A percentile compares a stretch with the other conserved stretches of the same genome.
These are phyloP conservation scores for Aquilaria yunnanensis DNA, from an alignment of 345 rosid species.

Conservation along the genomic window DNA sequence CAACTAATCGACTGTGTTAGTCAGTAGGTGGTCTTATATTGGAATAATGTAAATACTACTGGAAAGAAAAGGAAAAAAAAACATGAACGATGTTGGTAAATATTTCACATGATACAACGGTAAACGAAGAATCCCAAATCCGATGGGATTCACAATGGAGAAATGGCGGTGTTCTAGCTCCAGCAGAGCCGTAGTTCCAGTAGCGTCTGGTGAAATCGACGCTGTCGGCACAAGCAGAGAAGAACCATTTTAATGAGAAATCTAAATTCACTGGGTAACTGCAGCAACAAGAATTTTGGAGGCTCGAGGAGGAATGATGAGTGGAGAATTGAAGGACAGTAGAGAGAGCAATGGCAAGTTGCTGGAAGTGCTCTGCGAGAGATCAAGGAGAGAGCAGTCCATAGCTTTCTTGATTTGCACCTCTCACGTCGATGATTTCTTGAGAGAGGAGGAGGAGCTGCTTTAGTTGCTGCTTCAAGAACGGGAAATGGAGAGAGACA, in stretches of 20 bases:
- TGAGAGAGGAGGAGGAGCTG: no score
- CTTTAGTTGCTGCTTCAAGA: no score
- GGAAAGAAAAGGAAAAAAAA: no score
- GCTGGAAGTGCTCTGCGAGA: constrained; percentile 19
- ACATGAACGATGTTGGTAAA: no score
- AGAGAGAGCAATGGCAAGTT: constrained; percentile 7
- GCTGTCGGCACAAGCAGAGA: constrained; percentile 25
- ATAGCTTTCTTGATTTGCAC: constrained; percentile 37
- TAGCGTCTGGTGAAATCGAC: constrained; percentile 24
- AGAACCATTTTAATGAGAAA: constrained; percentile 26
- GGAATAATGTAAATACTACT: no score
- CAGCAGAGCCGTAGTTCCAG: constrained; percentile 63
- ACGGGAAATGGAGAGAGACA: no score
- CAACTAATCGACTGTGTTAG: no score
- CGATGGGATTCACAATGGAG: constrained; percentile 62
- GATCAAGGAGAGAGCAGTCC: constrained; percentile 27
- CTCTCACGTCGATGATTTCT: constrained; percentile 6
- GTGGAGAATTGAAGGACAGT: constrained; percentile 14
- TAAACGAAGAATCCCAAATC: neutral
- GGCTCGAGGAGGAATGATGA: constrained; percentile 14
- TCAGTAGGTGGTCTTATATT: no score
- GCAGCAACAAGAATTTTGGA: constrained; percentile 3
- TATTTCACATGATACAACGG: no score
- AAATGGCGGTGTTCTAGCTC: constrained; percentile 34
- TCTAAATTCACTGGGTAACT: constrained; percentile 9